Evolutionary conservation across 768 basidiomycete genomes (phyloP).

Genomic region (Lactifluus echinatus): DNA sequence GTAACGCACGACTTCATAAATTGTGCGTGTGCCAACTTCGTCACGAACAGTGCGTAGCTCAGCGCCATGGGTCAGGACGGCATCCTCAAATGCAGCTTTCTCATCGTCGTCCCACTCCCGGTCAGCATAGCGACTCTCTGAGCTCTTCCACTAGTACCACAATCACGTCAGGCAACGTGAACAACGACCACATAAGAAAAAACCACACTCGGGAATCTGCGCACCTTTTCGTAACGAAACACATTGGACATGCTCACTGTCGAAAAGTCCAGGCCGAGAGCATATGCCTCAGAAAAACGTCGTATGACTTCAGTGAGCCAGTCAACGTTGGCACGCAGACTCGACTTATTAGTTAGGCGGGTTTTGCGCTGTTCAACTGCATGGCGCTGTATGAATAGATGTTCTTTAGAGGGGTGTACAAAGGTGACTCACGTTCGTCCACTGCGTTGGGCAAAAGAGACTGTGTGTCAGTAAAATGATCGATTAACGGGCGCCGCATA

Average conservation of each 20-base stretch:
- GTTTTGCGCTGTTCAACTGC: conserved; percentile 62
- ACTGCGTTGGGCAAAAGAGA: conserved; percentile 32
- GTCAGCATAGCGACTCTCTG: conserved; percentile 59
- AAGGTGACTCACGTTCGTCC: conserved; percentile 41
- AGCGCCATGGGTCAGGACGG: conserved; percentile 60
- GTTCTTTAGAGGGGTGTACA: background rate
- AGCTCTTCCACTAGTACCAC: conserved; percentile 57
- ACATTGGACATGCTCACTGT: conserved; percentile 56
- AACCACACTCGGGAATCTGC: background rate
- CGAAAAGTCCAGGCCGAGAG: conserved; percentile 46
- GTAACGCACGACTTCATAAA: conserved; percentile 74
- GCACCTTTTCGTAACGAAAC: conserved; percentile 57
- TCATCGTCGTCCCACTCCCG: conserved; percentile 65
- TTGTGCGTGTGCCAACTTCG: conserved; percentile 58
- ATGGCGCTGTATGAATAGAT: background rate
- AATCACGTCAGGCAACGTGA: background rate
- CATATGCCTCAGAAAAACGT: conserved; percentile 61
- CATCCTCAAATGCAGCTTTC: conserved; percentile 66
- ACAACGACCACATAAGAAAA: background rate
- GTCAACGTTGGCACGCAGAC: conserved; percentile 57
- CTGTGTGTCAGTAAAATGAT: conserved; percentile 17
- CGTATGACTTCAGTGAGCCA: conserved; percentile 72
- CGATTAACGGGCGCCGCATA: conserved; percentile 22
- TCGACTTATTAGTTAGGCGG: conserved; percentile 43
- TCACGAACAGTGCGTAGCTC: conserved; percentile 74